These are phyloP conservation scores for Phytophthora pluvialis DNA, from an alignment of 352 stramenopile species.

Conservation along the genomic window DNA sequence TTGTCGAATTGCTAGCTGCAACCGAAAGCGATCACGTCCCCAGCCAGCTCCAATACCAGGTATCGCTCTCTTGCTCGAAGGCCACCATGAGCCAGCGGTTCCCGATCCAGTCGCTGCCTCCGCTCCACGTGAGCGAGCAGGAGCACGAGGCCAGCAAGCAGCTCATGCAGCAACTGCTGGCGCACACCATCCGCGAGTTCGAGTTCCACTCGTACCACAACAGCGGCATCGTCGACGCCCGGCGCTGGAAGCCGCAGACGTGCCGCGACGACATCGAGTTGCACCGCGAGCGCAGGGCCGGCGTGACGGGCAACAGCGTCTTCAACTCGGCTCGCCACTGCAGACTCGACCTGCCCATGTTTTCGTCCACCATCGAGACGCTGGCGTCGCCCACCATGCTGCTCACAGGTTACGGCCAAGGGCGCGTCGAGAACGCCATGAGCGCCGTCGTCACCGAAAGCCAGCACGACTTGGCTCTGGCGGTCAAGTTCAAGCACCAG, in stretches of 20 bases:
- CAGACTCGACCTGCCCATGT: slow-evolving; percentile 38
- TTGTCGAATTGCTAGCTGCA: slow-evolving; percentile 30
- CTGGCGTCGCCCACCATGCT: slow-evolving; percentile 49
- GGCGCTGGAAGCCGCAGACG: slow-evolving; percentile 52
- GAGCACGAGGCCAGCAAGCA: slow-evolving; percentile 44
- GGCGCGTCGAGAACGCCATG: slow-evolving; percentile 63
- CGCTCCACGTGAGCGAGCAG: slow-evolving; percentile 34
- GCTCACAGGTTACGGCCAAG: slow-evolving; percentile 52
- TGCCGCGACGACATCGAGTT: slow-evolving; percentile 50
- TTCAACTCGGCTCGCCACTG: slow-evolving; percentile 33
- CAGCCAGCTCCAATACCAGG: background rate
- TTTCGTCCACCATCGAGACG: slow-evolving; percentile 36
- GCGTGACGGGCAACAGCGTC: slow-evolving; percentile 35
- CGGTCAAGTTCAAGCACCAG: slow-evolving; percentile 63
- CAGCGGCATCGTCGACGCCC: slow-evolving; percentile 41
- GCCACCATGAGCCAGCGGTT: slow-evolving; percentile 41
- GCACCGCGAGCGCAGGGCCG: slow-evolving; percentile 47
- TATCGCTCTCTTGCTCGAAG: slow-evolving; percentile 11
- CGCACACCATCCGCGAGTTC: slow-evolving; percentile 55
- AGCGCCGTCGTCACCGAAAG: slow-evolving; percentile 59
- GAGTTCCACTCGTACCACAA: slow-evolving; percentile 46
- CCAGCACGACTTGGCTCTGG: slow-evolving; percentile 61
- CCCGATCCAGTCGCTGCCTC: slow-evolving; percentile 50
- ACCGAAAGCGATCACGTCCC: background rate
- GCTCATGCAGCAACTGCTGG: slow-evolving; percentile 47